Percentiles rank a stretch among this genome's conserved stretches.
Conservation (phyloP, 768 basidiomycete species). For the Lactarius quietus region DNA sequence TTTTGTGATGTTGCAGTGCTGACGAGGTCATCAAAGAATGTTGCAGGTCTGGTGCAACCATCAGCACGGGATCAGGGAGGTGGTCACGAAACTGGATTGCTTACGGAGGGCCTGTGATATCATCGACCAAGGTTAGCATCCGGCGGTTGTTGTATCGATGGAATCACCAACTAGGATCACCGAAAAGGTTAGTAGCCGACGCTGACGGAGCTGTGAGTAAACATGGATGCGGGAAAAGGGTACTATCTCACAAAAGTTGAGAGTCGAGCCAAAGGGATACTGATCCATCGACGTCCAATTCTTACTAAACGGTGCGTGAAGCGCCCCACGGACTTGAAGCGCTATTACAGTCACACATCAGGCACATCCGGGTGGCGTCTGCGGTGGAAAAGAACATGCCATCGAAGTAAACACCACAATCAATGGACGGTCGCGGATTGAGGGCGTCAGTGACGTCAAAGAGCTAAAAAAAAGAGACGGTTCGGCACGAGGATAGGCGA, state of each 20-base stretch:
- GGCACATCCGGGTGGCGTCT: background rate
- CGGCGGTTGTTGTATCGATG: background rate
- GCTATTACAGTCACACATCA: constrained; percentile 37
- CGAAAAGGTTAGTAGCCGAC: constrained; percentile 15
- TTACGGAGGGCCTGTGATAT: constrained; percentile 7
- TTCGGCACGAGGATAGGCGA: background rate
- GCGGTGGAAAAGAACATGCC: constrained; percentile 37
- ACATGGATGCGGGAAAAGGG: background rate
- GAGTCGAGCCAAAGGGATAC: constrained; percentile 18
- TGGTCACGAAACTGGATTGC: background rate
- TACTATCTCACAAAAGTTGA: constrained; percentile 13
- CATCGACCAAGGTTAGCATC: background rate
- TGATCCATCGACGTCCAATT: constrained; percentile 35
- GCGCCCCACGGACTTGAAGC: constrained; percentile 49
- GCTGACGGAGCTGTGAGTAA: constrained; percentile 6
- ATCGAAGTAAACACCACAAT: constrained; percentile 59
- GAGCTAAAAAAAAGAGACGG: constrained; percentile 19
- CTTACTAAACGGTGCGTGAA: constrained; percentile 65
- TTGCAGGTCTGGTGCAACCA: constrained; percentile 8
- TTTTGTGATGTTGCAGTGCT: constrained; percentile 5
- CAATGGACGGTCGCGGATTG: constrained; percentile 46
- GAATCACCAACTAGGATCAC: constrained; percentile 18
- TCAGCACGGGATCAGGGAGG: background rate
- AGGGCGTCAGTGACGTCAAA: constrained; percentile 35
- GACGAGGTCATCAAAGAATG: constrained; percentile 20